These are phyloP conservation scores for Melastoma malabathricum DNA, from an alignment of 345 rosid genomes.

Conservation along the genomic window DNA sequence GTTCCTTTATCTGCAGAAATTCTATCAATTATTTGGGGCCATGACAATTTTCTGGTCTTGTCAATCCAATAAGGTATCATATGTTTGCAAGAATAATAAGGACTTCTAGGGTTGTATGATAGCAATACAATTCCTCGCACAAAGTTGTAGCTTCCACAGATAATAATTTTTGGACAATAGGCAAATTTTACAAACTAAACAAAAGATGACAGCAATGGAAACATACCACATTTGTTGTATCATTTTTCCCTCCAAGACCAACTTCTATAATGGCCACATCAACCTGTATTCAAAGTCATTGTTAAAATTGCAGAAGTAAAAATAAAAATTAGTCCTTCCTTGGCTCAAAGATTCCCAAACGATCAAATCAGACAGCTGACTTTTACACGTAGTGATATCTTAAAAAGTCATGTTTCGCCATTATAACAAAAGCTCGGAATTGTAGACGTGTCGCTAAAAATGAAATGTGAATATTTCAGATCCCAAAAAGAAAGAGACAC, in stretches of 20 bases:
- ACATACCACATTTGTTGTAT: slow-evolving; percentile 76
- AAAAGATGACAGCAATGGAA: neutral
- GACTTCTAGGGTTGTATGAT: neutral
- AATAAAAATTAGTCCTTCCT: slow-evolving; percentile 6
- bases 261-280: slow-evolving; percentile 86
- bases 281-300: slow-evolving; percentile 27
- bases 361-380: too few relatives aligned
- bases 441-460: neutral
- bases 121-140: too few relatives aligned
- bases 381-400: too few relatives aligned
- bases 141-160: too few relatives aligned
- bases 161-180: neutral
- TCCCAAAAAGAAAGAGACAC: too few relatives aligned
- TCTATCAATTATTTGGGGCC: slow-evolving; percentile 6
- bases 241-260: slow-evolving; percentile 66
- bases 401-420: too few relatives aligned
- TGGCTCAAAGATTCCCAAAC: too few relatives aligned
- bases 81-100: neutral
- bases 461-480: too few relatives aligned
- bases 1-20: slow-evolving; percentile 56
- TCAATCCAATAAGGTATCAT: too few relatives aligned
- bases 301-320: too few relatives aligned
- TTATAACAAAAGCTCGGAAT: slow-evolving; percentile 1
- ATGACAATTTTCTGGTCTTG: neutral
- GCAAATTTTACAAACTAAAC: neutral